Conservation (phyloP, 1,139 yeast genomes). For the Sugiyamaella sp. region DNA sequence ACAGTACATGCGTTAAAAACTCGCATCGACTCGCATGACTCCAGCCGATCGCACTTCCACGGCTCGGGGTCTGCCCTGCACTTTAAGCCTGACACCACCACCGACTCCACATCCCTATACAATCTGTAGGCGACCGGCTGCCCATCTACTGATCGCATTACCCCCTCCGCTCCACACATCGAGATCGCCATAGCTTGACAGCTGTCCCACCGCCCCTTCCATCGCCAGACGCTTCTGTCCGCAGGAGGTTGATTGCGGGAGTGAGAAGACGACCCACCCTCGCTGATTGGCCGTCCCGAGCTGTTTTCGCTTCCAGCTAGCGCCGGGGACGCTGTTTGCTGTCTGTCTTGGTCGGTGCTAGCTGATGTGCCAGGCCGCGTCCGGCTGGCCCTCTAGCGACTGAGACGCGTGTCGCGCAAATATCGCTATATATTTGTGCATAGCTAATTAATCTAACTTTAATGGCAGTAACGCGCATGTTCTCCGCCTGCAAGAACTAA, state of each 20-base stretch:
- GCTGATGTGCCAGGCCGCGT: not conserved
- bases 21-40: not conserved
- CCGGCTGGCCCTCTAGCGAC: not conserved
- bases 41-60: not conserved
- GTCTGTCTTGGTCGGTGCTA: not conserved
- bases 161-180: slow-evolving; percentile 3
- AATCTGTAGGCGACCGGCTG: no score
- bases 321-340: no score
- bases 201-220: slow-evolving; percentile 1
- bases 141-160: no score
- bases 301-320: no score
- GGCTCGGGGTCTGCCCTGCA: no score
- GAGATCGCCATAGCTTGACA: not conserved
- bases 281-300: no score
- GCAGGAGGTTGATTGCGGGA: not conserved
- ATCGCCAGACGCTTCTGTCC: not conserved
- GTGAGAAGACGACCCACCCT: no score
- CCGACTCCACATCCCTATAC: no score
- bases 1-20: not conserved
- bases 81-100: no score
- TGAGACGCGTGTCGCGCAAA: slow-evolving; percentile 1
- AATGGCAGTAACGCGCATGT: not conserved
- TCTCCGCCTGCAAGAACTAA: no score
- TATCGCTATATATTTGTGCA: no score
- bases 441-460: not conserved